Conservation (phyloP, 208 protist genomes). For the Trypanosoma mega region DNA sequence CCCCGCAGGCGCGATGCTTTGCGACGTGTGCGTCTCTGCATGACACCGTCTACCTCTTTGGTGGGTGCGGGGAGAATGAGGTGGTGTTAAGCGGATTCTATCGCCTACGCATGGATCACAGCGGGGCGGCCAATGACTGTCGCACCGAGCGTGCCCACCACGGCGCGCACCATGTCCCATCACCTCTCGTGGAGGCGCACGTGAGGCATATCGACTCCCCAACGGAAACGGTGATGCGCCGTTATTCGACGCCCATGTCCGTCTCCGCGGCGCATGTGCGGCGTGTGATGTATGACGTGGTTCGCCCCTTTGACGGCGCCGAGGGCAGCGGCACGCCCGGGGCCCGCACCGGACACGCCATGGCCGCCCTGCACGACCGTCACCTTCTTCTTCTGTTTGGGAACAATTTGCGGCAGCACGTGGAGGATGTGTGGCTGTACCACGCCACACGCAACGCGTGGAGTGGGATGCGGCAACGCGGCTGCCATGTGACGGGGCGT, state of each 20-base stretch:
- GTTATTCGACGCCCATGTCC: no score
- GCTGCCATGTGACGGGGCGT: conserved; percentile 7
- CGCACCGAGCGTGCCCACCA: no score
- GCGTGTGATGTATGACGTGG: conserved; percentile 14
- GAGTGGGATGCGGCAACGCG: conserved; percentile 11
- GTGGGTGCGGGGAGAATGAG: conserved; percentile 7
- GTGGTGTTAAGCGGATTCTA: conserved; percentile 16
- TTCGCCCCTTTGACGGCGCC: not conserved
- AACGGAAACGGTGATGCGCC: not conserved
- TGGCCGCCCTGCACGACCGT: conserved; percentile 1
- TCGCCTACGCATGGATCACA: conserved; percentile 7
- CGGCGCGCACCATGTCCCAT: no score
- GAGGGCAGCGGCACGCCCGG: not conserved
- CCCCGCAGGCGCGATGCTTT: conserved; percentile 17
- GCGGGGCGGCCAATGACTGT: not conserved
- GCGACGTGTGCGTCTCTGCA: conserved; percentile 10
- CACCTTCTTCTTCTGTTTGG: conserved; percentile 26
- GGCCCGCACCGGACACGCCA: conserved; percentile 19
- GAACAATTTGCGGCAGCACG: conserved; percentile 14
- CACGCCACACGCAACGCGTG: conserved; percentile 14
- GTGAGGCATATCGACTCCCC: no score
- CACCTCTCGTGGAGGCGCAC: no score
- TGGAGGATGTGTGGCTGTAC: conserved; percentile 23
- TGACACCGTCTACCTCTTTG: conserved; percentile 20
- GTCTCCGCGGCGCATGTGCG: not conserved